Percentiles rank a stretch among this genome's conserved stretches.
These are phyloP conservation scores for Backusella luteola DNA, from an alignment of 192 early-diverging fungal species.

Conservation along the genomic window DNA sequence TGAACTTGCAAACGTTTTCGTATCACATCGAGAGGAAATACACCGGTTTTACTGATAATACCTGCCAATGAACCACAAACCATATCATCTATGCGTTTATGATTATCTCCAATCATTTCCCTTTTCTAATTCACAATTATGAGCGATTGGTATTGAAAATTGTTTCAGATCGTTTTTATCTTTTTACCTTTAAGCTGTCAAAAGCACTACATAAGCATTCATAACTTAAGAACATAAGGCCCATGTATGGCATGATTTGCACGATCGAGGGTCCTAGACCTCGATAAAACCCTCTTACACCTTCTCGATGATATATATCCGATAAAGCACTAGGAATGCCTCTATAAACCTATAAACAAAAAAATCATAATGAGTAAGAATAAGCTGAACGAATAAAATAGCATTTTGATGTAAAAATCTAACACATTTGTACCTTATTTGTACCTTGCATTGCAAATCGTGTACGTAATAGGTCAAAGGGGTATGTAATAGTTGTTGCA, in stretches of 20 bases:
- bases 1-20: slow-evolving; percentile 75
- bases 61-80: slow-evolving; percentile 81
- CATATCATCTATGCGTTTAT: slow-evolving; percentile 59
- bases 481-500: slow-evolving; percentile 85
- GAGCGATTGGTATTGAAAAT: background rate
- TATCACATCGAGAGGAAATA: slow-evolving; percentile 92
- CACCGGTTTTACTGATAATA: slow-evolving; percentile 74
- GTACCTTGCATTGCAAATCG: slow-evolving; percentile 87
- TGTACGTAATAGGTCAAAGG: slow-evolving; percentile 92
- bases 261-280: slow-evolving; percentile 78
- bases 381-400: background rate
- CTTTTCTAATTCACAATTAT: slow-evolving; percentile 16
- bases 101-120: slow-evolving; percentile 12
- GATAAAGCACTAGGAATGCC: slow-evolving; percentile 63
- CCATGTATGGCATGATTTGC: slow-evolving; percentile 96
- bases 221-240: slow-evolving; percentile 84
- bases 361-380: background rate
- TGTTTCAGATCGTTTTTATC: background rate
- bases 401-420: background rate
- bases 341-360: slow-evolving; percentile 53
- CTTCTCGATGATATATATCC: slow-evolving; percentile 71
- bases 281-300: slow-evolving; percentile 81
- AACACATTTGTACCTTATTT: slow-evolving; percentile 36
- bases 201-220: slow-evolving; percentile 53
- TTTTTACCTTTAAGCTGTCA: slow-evolving; percentile 39